Evolutionary conservation across 1,284 basidiomycete species (phyloP).

Genomic region (Garcileccinum viscosum): DNA sequence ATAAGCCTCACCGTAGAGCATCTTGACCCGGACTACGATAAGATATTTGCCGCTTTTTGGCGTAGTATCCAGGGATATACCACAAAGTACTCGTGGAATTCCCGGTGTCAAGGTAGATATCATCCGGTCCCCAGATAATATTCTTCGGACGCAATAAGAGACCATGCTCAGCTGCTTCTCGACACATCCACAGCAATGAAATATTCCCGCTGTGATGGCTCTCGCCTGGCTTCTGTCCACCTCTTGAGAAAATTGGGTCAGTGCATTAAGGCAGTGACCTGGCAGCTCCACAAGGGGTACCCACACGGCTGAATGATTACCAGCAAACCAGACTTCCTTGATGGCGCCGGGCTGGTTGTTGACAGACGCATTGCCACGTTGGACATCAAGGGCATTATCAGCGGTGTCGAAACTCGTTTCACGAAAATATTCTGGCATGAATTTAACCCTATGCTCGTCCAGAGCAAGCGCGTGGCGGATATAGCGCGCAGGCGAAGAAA

Average conservation of each 20-base stretch:
- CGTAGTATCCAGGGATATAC: slow-evolving; percentile 26
- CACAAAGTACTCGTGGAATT: slow-evolving; percentile 24
- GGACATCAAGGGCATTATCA: not conserved
- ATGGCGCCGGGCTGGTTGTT: not conserved
- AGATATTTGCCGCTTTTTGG: not conserved
- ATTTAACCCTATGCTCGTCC: slow-evolving; percentile 44
- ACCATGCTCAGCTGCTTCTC: slow-evolving; percentile 19
- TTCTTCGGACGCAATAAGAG: slow-evolving; percentile 18
- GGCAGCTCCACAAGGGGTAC: slow-evolving; percentile 3
- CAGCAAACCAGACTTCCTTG: slow-evolving; percentile 37
- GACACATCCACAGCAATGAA: slow-evolving; percentile 25
- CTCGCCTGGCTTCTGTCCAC: slow-evolving; percentile 8
- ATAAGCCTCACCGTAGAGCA: not conserved
- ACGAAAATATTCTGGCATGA: slow-evolving; percentile 42
- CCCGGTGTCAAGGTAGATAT: slow-evolving; percentile 14
- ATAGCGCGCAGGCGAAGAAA: slow-evolving; percentile 27
- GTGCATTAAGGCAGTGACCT: not conserved
- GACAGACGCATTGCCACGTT: not conserved
- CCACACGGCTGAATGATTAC: slow-evolving; percentile 34
- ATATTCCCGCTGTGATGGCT: slow-evolving; percentile 18
- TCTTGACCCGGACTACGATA: not conserved
- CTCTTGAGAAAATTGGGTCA: slow-evolving; percentile 5
- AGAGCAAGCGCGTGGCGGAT: slow-evolving; percentile 46
- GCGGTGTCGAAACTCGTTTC: slow-evolving; percentile 7
- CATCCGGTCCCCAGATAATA: slow-evolving; percentile 16